These are phyloP conservation scores for Opeltia flavorubescens DNA, from an alignment of 495 filamentous ascomycete species.

Conservation along the genomic window DNA sequence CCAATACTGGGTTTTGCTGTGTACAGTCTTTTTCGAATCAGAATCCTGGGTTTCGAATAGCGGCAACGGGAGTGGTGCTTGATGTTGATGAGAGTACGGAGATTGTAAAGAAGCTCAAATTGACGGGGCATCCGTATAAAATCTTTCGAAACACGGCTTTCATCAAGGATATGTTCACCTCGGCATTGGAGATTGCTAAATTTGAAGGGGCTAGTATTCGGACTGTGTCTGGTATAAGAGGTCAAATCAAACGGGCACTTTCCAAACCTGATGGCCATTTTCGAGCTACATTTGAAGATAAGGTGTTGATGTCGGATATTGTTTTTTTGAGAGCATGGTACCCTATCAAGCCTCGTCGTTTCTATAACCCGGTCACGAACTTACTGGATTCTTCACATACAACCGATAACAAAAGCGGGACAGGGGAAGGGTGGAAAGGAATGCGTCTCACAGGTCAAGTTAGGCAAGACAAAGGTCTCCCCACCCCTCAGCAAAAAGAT, in stretches of 20 bases:
- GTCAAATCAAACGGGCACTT: slow-evolving; percentile 89
- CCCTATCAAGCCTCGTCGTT: slow-evolving; percentile 81
- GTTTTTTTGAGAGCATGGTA: slow-evolving; percentile 95
- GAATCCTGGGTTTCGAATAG: slow-evolving; percentile 82
- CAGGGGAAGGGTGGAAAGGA: slow-evolving; percentile 46
- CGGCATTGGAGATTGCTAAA: slow-evolving; percentile 84
- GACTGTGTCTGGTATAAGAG: slow-evolving; percentile 87
- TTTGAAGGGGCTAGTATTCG: slow-evolving; percentile 93
- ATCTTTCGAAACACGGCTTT: slow-evolving; percentile 99
- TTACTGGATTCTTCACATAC: slow-evolving; percentile 39
- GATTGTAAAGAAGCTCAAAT: slow-evolving; percentile 97
- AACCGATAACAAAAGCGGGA: slow-evolving; percentile 17
- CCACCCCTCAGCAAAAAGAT: slow-evolving; percentile 65
- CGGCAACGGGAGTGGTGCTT: slow-evolving; percentile 83
- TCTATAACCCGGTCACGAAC: slow-evolving; percentile 95
- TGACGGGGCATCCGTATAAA: slow-evolving; percentile 84
- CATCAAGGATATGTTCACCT: slow-evolving; percentile 97
- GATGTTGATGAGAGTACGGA: slow-evolving; percentile 87
- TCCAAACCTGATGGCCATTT: slow-evolving; percentile 88
- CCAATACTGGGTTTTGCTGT: slow-evolving; percentile 88
- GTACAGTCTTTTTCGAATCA: slow-evolving; percentile 83
- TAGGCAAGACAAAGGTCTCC: slow-evolving; percentile 56
- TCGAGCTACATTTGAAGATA: slow-evolving; percentile 95
- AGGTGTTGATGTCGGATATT: slow-evolving; percentile 90
- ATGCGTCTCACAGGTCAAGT: slow-evolving; percentile 97